Evolutionary conservation across 2,329 filamentous ascomycete genomes (phyloP).

Genomic region (Talaromyces sp.): DNA sequence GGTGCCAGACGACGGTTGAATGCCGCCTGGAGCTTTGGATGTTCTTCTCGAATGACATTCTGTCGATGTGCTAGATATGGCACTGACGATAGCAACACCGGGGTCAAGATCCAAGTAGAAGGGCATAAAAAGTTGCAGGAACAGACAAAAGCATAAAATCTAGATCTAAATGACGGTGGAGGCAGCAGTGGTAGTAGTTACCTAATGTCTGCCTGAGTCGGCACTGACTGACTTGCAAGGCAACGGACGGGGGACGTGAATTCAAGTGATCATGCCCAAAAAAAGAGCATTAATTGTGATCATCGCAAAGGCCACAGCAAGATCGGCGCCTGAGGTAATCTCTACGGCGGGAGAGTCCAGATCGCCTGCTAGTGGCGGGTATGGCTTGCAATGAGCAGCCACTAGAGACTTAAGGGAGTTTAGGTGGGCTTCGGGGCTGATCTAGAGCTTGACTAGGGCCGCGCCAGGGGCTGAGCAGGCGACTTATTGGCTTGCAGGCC

Average conservation of each 20-base stretch:
- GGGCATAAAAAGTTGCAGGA: background rate
- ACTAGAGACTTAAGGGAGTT: background rate
- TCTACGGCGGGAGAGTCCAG: background rate
- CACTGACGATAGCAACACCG: background rate
- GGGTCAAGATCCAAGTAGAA: background rate
- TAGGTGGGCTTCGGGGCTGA: background rate
- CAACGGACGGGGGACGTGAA: background rate
- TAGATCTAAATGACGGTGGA: background rate
- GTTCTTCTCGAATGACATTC: constrained; percentile 11
- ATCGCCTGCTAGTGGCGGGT: background rate
- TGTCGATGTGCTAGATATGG: background rate
- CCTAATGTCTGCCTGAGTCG: background rate
- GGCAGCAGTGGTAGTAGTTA: background rate
- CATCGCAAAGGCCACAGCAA: background rate
- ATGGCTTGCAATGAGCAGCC: background rate
- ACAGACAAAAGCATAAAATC: background rate
- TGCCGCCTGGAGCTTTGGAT: constrained; percentile 14
- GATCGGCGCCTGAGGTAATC: background rate
- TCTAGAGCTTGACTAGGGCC: background rate
- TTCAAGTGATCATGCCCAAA: background rate
- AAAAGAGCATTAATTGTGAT: background rate
- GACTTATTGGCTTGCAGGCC: background rate
- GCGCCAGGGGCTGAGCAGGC: background rate
- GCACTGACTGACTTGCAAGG: background rate
- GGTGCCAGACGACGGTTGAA: constrained; percentile 52